Evolutionary conservation across 192 early-diverging fungal species (phyloP), one percentile per base, ranked within the genome.

Genomic region (Powellomyces hirtus): DNA sequence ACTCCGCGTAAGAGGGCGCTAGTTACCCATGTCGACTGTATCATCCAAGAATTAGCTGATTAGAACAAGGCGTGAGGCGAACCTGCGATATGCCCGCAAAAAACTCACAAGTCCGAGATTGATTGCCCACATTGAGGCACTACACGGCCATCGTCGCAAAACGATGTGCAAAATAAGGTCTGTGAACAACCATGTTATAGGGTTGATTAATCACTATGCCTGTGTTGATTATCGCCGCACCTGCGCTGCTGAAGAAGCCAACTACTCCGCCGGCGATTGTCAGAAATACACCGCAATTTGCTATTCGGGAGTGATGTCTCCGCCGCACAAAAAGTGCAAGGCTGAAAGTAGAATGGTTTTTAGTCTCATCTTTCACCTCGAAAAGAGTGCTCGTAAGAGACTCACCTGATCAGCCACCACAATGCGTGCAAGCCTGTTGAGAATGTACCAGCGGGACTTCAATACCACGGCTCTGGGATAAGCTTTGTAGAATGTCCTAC

Each of bases 371-470:
- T 2, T 60, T 30, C 10, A 33, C 14, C 16, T 30, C 2, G 14
- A 13, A 0, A 16, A 36, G 31, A 16, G 29, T 37, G n/a, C 14
- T 0, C 31, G 29, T 2, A 35, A 1, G n/a, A 33, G 36, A 60
- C 14, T 37, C 30, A 62, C 60, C 60, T 62, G 33, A 18, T 24
- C 38, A 62, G 5, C 60, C 60, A 62, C 60, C 60, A 62, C 0
- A 40, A 16, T n/a, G n/a, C 60, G 46, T 49, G 46, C 46, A 49
- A 16, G n/a, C n/a, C n/a, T n/a, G n/a, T n/a, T n/a, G n/a, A n/a
- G n/a, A n/a, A n/a, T n/a, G n/a, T n/a, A n/a, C n/a, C n/a, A n/a
- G n/a, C n/a, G n/a, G n/a, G n/a, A n/a, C n/a, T n/a, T n/a, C n/a
- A n/a, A n/a, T n/a, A n/a, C n/a, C n/a, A n/a, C n/a, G n/a, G n/a